Evolutionary conservation across 306 rosid species (phyloP), one percentile per base, ranked within the genome.

Genomic region (Carpinus viminea): DNA sequence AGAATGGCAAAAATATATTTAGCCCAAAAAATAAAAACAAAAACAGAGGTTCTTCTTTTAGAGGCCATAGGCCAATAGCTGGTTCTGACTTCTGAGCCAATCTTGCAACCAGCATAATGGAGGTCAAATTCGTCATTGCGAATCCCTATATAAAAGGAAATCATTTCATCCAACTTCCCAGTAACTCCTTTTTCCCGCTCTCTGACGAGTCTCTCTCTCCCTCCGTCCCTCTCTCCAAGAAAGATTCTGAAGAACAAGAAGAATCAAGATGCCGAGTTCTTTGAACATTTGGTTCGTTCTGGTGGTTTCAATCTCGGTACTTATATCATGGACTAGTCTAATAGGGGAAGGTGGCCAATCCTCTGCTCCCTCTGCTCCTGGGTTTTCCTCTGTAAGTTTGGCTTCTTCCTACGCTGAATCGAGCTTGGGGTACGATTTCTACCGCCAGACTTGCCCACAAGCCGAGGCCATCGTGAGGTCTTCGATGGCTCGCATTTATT

Each of bases 381-480:
- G 21, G 9, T 31, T 31, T 10, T 52, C 75, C 2, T 38, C 72
- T 34, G 73, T 73, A 4, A 68, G 41, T 34, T 73, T 80, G 7
- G 83, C 87, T 0, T 31, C 84, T 3, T 76, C 71, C 21, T 13
- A 81, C 21, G 82, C 64, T 9, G 84, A 65, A 2, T 79, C 85
- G 34, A 85, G 80, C 50, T 84, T 92, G 8, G 81, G 76, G 2
- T 92, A 92, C 38, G 92, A 92, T 60, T 92, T 87, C 80, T 95
- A 92, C 26, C 61, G 85, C 2, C 21, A 82, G 0, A 60, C 91
- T 9, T 95, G 98, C 54, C 93, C 98, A 15, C 78, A 86, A 11
- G 97, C 96, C 0, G 93, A 95, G 76, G 52, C 5, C 46, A 81
- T 85, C 24, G 84, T 88, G 24, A 86, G 93, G 55, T 86, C 91